Evolutionary conservation across 2,329 filamentous ascomycete species (phyloP).

Genomic region (Cordyceps cicadae): DNA sequence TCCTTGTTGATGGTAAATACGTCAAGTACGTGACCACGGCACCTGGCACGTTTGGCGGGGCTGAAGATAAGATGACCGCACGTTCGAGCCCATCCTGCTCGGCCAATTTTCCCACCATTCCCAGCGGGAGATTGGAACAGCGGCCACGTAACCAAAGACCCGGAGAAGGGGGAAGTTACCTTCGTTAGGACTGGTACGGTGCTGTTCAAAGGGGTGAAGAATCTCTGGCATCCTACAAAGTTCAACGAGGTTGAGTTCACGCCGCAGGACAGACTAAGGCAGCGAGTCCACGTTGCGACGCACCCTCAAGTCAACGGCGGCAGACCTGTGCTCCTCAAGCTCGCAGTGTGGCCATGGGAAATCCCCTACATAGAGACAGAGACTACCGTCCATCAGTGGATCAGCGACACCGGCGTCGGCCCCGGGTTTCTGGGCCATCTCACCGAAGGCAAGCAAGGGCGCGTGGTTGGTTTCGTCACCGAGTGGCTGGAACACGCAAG

Average conservation of each 20-base stretch:
- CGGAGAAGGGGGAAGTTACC: constrained; percentile 14
- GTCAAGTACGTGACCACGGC: constrained; percentile 20
- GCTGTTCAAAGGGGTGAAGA: constrained; percentile 15
- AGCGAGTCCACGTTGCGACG: constrained; percentile 19
- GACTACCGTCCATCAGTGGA: constrained; percentile 21
- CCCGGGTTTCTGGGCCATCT: constrained; percentile 24
- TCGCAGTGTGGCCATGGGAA: constrained; percentile 22
- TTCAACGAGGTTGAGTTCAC: constrained; percentile 21
- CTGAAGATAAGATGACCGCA: constrained; percentile 19
- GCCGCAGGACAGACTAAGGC: constrained; percentile 16
- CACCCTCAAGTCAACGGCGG: constrained; percentile 18
- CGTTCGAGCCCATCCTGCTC: constrained; percentile 20
- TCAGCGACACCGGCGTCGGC: constrained; percentile 17
- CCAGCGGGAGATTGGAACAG: constrained; percentile 21
- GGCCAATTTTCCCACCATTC: constrained; percentile 19
- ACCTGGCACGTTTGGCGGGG: constrained; percentile 18
- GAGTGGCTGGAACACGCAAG: constrained; percentile 19
- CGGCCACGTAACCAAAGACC: constrained; percentile 11
- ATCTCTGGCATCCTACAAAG: constrained; percentile 18
- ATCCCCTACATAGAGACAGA: constrained; percentile 18
- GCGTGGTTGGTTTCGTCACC: constrained; percentile 21
- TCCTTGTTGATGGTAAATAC: constrained; percentile 18
- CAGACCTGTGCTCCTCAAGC: constrained; percentile 20
- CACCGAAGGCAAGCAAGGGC: constrained; percentile 20
- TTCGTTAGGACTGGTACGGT: constrained; percentile 18